These are phyloP conservation scores for Fragaria nilgerrensis DNA, from an alignment of 306 rosid genomes.

Conservation along the genomic window DNA sequence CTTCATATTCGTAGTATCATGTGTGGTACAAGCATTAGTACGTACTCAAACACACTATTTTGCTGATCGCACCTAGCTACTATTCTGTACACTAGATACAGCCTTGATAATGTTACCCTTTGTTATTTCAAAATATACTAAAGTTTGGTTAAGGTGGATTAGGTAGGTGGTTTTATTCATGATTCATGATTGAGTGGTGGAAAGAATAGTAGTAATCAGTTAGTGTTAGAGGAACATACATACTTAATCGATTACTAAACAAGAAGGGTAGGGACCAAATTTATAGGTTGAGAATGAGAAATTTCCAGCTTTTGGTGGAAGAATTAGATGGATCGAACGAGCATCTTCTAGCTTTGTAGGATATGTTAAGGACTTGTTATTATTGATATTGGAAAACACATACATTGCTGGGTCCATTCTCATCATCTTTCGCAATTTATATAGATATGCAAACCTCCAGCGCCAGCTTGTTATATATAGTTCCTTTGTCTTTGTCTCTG, in stretches of 20 bases:
- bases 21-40: neutral
- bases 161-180: neutral
- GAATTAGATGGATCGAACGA: neutral
- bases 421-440: neutral
- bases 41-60: neutral
- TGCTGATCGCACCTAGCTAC: too few relatives aligned
- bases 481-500: slow-evolving; percentile 38
- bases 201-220: neutral
- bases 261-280: slow-evolving; percentile 17
- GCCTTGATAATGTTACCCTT: neutral
- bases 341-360: slow-evolving; percentile 16
- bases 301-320: neutral
- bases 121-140: neutral
- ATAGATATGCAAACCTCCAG: neutral
- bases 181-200: neutral
- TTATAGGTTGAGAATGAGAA: neutral
- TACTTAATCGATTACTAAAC: neutral
- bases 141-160: neutral
- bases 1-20: too few relatives aligned
- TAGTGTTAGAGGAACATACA: neutral
- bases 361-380: neutral
- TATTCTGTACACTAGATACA: neutral
- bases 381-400: slow-evolving; percentile 26
- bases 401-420: slow-evolving; percentile 28
- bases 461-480: slow-evolving; percentile 25